Evolutionary conservation across 352 stramenopile genomes (phyloP), one percentile per base, ranked within the genome.

Genomic region (Globisporangium uncinulatum): DNA sequence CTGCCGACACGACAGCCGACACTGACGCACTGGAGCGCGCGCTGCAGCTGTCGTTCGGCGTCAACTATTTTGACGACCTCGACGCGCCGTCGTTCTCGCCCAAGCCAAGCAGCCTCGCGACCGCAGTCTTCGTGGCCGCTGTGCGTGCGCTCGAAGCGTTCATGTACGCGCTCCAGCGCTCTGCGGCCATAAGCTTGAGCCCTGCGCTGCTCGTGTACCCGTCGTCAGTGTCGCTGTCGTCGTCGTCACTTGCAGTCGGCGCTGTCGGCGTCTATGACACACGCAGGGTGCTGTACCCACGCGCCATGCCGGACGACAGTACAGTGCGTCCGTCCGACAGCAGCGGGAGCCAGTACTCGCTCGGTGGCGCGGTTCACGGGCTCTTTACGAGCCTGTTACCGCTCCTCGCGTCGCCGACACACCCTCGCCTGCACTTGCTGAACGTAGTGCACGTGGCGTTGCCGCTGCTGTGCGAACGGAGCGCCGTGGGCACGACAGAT

Each of bases 61-160:
- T 84, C 2, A 89, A 89, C 51, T 92, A 92, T 61, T 92, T 92
- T 59, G 76, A 89, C 45, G 70, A 86, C 8, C 57, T 84, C 17
- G 21, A 64, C 15, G 75, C 61, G 15, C 6, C 62, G 9, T 79
- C 65, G 8, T 92, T 76, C 34, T 65, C 69, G 13, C 69, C 50
- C 55, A 92, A 87, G 54, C 70, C 63, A 17, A 70, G 74, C 15
- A 78, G 80, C 31, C 36, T 75, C 13, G 65, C 72, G 0, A 67
- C 71, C 4, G 78, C 76, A 0, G 68, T 86, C n/a, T 66, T 79
- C 14, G 71, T 92, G 51, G 74, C 82, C 4, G 73, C 69, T n/a
- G 51, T 89, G 32, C 79, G 79, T 47, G 79, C 76, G 1, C 63
- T 92, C 15, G 82, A 92, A 50, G 70, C 77, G 10, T 72, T 87